Conservation (phyloP, 306 rosid genomes). For the Cucurbita moschata region DNA sequence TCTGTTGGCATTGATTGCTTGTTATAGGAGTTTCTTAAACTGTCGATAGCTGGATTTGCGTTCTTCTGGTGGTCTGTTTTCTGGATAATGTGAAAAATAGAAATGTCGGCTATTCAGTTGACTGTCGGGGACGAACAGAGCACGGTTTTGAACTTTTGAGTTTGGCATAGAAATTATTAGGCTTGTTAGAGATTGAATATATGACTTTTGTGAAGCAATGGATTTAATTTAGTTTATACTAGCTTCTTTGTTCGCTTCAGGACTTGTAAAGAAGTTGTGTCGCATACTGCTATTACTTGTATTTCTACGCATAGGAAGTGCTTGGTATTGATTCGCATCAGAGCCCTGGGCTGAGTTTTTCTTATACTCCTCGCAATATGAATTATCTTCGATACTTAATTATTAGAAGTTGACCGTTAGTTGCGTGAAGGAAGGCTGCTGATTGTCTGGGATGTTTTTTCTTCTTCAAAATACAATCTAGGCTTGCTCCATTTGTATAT, state of each 20-base stretch:
- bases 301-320: too few relatives aligned
- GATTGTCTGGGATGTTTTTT: not conserved
- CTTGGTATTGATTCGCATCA: too few relatives aligned
- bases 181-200: not conserved
- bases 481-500: not conserved
- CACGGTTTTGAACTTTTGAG: not conserved
- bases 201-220: not conserved
- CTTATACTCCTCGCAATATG: not conserved
- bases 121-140: not conserved
- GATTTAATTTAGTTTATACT: not conserved
- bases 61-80: not conserved
- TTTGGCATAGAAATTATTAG: not conserved
- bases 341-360: not conserved
- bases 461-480: not conserved
- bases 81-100: not conserved
- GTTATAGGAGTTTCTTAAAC: not conserved
- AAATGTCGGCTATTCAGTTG: not conserved
- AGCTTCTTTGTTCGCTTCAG: not conserved
- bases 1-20: not conserved
- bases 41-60: not conserved
- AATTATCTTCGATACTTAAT: not conserved
- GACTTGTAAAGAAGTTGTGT: not conserved
- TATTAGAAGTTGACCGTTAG: not conserved
- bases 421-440: not conserved
- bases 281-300: not conserved